Evolutionary conservation across 768 basidiomycete species (phyloP), one percentile per base, ranked within the genome.

Genomic region (Suillus americanus): DNA sequence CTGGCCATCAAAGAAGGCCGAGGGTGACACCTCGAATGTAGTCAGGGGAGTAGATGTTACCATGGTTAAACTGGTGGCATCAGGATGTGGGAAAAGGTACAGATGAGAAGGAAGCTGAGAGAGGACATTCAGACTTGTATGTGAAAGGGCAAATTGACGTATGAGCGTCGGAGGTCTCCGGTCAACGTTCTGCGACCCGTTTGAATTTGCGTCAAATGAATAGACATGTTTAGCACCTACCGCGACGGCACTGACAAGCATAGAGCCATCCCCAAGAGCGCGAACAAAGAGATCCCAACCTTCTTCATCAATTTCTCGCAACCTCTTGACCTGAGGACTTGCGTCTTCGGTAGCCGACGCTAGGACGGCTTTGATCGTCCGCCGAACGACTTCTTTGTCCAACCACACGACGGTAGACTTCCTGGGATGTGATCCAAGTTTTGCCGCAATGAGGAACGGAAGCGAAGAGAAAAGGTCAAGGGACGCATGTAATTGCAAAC

Each of bases 101-200:
- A 90, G 78, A 69, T 85, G 79, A 16, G 74, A 73, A 35, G 88
- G 89, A 55, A 78, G 77, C 16, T 71, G 72, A 60, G 82, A 79
- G 48, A 90, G 77, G 18, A 82, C 72, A 13, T 77, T 77, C 18
- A 88, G 82, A 18, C 79, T 79, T 1, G 86, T 84, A 64, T 91
- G 88, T 53, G 91, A 86, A 23, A 95, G 76, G 3, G 85, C 87
- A 74, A 92, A 91, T 65, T 90, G 88, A 70, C 84, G 86, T 35
- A 94, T 80, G 3, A 95, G 80, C 3, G 92, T 94, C 10, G 95
- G 95, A 8, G 95, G 95, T 68, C 89, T 85, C 18, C 91, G 83
- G 71, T 97, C 95, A 68, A 97, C 87, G 76, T 97, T 94, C 95
- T 96, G 67, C 38, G 51, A 18, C 20, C 30, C 23, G 8, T 38